A percentile compares a stretch with the other conserved stretches of the same genome.
phyloP scores from a whole-genome alignment of 148 eudicot genomes.

The Heliosperma pusillum region DNA sequence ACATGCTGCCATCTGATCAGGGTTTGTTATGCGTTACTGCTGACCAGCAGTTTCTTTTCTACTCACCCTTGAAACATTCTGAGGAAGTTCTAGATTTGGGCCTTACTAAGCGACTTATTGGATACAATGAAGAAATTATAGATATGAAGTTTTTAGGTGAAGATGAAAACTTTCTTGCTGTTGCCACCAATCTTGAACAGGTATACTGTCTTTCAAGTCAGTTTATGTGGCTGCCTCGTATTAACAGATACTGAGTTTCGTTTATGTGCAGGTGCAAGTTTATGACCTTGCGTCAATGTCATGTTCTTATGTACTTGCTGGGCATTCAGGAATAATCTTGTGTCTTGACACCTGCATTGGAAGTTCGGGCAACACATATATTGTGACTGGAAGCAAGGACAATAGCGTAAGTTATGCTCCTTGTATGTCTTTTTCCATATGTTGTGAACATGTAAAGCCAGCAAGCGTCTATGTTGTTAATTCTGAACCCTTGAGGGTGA shows the following conservation, averaged over 20 bases:
- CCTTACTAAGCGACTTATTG: constrained; percentile 68
- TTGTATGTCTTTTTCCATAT: neutral
- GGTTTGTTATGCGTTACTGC: constrained; percentile 83
- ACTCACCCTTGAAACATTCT: constrained; percentile 39
- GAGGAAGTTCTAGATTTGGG: constrained; percentile 49
- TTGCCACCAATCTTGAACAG: constrained; percentile 93
- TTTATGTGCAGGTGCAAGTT: constrained; percentile 67
- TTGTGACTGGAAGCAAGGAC: constrained; percentile 98
- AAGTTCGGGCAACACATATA: constrained; percentile 62
- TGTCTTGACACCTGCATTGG: constrained; percentile 79
- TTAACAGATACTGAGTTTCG: neutral
- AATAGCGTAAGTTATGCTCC: constrained; percentile 56
- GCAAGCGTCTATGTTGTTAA: neutral
- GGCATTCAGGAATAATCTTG: constrained; percentile 74
- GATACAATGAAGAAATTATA: constrained; percentile 86
- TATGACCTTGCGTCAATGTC: constrained; percentile 93
- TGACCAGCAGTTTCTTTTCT: constrained; percentile 89
- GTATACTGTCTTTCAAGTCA: constrained; percentile 31
- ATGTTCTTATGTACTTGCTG: constrained; percentile 90
- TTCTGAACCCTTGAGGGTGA: neutral
- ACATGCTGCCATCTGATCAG: constrained; percentile 72
- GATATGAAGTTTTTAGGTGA: constrained; percentile 97
- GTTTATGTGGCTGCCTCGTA: neutral
- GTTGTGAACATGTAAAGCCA: neutral
- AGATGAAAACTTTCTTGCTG: constrained; percentile 89